These are phyloP conservation scores for Physcomitrium patens DNA, from an alignment of 225 moss, liverwort and hornwort species.

Conservation along the genomic window DNA sequence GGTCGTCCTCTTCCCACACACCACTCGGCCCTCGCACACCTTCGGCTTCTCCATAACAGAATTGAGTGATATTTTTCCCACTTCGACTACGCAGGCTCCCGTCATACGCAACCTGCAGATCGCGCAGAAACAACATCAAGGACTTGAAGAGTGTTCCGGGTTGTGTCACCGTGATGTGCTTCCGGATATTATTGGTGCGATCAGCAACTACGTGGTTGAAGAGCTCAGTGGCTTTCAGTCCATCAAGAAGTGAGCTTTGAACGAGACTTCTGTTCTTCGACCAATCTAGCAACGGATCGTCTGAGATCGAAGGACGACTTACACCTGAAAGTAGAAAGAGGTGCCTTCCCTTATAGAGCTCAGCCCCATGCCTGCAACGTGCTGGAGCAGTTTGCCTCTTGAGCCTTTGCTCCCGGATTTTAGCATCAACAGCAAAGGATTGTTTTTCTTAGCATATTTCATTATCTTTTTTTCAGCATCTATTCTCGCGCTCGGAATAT, in stretches of 20 bases:
- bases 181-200: conserved; percentile 54
- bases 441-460: conserved; percentile 54
- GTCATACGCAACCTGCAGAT: conserved; percentile 76
- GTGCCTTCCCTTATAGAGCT: conserved; percentile 75
- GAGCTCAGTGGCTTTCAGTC: conserved; percentile 68
- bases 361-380: conserved; percentile 75
- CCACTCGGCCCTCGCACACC: too few relatives aligned
- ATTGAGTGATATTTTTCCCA: conserved; percentile 72
- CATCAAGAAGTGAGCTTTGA: conserved; percentile 77
- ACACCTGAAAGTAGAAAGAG: conserved; percentile 47
- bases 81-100: conserved; percentile 78
- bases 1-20: too few relatives aligned
- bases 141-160: conserved; percentile 89
- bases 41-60: conserved; percentile 78
- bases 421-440: conserved; percentile 75
- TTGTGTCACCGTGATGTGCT: conserved; percentile 72
- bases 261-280: conserved; percentile 40
- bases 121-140: conserved; percentile 70
- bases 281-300: conserved; percentile 40
- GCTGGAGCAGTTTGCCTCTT: conserved; percentile 70
- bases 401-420: conserved; percentile 89
- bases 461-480: conserved; percentile 54
- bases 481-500: conserved; percentile 66
- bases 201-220: conserved; percentile 66
- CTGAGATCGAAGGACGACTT: conserved; percentile 28